Base-by-base conservation (phyloP, 495 filamentous ascomycete species). In the Bryoglossum gracile region DNA sequence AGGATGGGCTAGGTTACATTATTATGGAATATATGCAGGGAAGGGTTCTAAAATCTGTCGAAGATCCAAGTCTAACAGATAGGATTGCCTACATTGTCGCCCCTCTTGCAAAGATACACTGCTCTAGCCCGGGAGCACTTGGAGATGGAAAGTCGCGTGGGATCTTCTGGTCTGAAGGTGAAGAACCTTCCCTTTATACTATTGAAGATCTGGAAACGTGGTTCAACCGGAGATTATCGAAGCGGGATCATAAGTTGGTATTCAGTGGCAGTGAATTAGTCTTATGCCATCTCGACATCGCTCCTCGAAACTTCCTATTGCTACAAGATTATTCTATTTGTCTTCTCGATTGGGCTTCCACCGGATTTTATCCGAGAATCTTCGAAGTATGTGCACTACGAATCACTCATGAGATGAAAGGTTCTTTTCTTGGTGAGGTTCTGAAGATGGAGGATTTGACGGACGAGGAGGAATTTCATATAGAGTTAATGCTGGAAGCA, bases 11-110 rank as follows among this genome's bases (percentile, higher is more conserved):
- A 28, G 65, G 63, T 0, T 67, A 65, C 57, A 57, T 67, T 17
- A 51, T 67, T 23, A 65, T 67, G 61, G 61, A 64, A 33, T 64
- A 59, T 46, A 58, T 67, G 17, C 19, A 61, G 21, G 59, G 63
- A n/a, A 55, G 52, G 51, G 40, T 59, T 10, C 34, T 62, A 10
- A 54, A 62, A 28, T 51, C 55, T 9, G 48, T 62, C 2, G 55
- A 60, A 22, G 51, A 62, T 8, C 13, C 50, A 19, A 14, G n/a
- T 36, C 35, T 40, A 11, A 52, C 63, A 21, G 10, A 59, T 16
- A 46, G 26, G 25, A 51, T 61, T 47, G 56, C 38, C 2, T 23
- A 39, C n/a, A 51, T 64, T 35, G 52, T 65, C 33, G 28, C 50
- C 35, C 38, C 63, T 52, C 59, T 65, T 55, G 22, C 49, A 28